These are phyloP conservation scores for Globisporangium barbulae DNA, from an alignment of 352 stramenopile genomes.

Conservation along the genomic window DNA sequence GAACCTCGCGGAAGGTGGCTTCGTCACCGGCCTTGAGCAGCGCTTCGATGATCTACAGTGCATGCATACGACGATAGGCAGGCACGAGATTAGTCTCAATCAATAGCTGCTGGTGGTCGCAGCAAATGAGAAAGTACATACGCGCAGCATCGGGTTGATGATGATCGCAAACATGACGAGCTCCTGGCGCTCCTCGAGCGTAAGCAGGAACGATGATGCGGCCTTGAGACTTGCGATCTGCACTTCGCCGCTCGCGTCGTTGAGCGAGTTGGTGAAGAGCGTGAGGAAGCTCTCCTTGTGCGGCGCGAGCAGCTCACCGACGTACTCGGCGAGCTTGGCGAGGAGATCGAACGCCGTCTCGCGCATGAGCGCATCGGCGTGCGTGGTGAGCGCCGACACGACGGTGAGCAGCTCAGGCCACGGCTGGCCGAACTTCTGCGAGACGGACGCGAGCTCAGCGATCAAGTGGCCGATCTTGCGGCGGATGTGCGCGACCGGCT, in stretches of 20 bases:
- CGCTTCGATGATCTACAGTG: slow-evolving; percentile 56
- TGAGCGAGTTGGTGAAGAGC: slow-evolving; percentile 70
- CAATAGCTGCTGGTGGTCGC: not conserved
- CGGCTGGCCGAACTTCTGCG: slow-evolving; percentile 41
- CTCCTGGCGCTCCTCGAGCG: slow-evolving; percentile 68
- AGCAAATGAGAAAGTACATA: slow-evolving; percentile 13
- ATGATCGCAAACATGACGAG: slow-evolving; percentile 67
- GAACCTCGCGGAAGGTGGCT: slow-evolving; percentile 61
- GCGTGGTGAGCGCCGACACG: slow-evolving; percentile 56
- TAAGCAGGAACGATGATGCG: slow-evolving; percentile 65
- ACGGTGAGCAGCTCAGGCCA: slow-evolving; percentile 74
- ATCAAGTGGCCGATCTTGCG: slow-evolving; percentile 81
- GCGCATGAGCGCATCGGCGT: slow-evolving; percentile 55
- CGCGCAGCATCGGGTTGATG: slow-evolving; percentile 65
- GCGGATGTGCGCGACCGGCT: slow-evolving; percentile 72
- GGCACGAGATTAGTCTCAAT: slow-evolving; percentile 4
- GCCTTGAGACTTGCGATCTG: slow-evolving; percentile 76
- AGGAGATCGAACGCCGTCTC: slow-evolving; percentile 79
- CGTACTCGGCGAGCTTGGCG: slow-evolving; percentile 71
- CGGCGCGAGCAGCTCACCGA: slow-evolving; percentile 52
- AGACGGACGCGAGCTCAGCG: slow-evolving; percentile 64
- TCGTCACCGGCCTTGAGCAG: slow-evolving; percentile 63
- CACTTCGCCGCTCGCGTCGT: slow-evolving; percentile 57
- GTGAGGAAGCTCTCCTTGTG: slow-evolving; percentile 82
- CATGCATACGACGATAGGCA: not conserved